Evolutionary conservation across 257 asterid species (phyloP).

Genomic region (Solanum neorickii): DNA sequence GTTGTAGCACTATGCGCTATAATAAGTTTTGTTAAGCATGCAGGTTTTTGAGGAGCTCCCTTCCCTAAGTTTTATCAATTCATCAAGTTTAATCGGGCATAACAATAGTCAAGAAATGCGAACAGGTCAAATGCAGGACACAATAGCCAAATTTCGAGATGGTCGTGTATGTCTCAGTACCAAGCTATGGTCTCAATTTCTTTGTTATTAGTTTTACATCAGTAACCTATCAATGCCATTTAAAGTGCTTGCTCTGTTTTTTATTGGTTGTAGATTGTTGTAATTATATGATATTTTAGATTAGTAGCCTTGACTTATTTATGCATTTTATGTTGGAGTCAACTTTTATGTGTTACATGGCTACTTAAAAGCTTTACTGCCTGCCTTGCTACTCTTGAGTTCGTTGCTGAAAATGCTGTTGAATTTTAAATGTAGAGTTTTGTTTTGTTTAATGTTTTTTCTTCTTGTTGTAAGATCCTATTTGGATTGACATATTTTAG

Average conservation of each 20-base stretch:
- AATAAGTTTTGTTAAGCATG: conserved; percentile 10
- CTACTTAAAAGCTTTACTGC: not conserved
- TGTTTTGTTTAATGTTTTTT: not conserved
- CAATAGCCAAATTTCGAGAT: conserved; percentile 88
- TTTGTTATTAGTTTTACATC: not conserved
- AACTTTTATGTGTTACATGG: not conserved
- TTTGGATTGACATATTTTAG: not conserved
- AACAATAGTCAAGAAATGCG: conserved; percentile 98
- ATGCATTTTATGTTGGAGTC: not conserved
- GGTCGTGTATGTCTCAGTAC: conserved; percentile 74
- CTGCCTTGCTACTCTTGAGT: not conserved
- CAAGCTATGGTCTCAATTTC: not conserved
- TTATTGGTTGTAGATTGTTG: not conserved
- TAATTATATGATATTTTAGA: not conserved
- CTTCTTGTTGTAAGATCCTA: not conserved
- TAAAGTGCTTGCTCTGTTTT: not conserved
- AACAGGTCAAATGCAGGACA: conserved; percentile 93
- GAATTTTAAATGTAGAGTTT: not conserved
- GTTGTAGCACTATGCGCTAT: conserved; percentile 7
- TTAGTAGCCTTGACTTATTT: not conserved
- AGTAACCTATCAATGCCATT: not conserved
- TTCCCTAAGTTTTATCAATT: conserved; percentile 71
- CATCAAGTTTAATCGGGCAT: conserved; percentile 95
- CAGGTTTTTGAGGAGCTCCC: conserved; percentile 95
- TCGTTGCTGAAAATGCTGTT: not conserved